Evolutionary conservation across 768 basidiomycete genomes (phyloP).

Genomic region (Lactifluus volemus): DNA sequence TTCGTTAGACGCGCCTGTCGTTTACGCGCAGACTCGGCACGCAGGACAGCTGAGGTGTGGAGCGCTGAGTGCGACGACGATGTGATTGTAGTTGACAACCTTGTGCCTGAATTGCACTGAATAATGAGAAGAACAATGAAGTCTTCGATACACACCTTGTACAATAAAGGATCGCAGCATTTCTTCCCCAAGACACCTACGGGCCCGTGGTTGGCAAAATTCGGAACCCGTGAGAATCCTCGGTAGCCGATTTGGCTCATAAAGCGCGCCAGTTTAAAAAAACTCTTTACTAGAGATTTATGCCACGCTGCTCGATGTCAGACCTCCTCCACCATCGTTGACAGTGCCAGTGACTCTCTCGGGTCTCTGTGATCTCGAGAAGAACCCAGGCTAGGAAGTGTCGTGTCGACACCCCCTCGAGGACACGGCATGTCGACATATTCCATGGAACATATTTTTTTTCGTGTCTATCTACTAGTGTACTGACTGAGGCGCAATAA

Average conservation of each 20-base stretch:
- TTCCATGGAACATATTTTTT: conserved; percentile 40
- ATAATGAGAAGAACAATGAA: not conserved
- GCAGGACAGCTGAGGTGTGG: conserved; percentile 40
- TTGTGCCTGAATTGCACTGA: conserved; percentile 25
- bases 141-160: conserved; percentile 22
- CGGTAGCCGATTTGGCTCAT: conserved; percentile 18
- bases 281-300: conserved; percentile 35
- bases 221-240: conserved; percentile 33
- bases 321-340: conserved; percentile 41
- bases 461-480: not conserved
- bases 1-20: conserved; percentile 31
- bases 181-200: not conserved
- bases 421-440: conserved; percentile 57
- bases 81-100: conserved; percentile 35
- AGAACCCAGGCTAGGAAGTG: conserved; percentile 54
- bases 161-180: conserved; percentile 16
- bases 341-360: conserved; percentile 55
- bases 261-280: conserved; percentile 3
- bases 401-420: conserved; percentile 41
- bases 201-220: not conserved
- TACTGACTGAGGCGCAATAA: not conserved
- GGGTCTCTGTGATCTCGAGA: conserved; percentile 52
- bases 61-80: conserved; percentile 28
- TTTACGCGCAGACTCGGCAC: conserved; percentile 26
- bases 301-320: conserved; percentile 59